Percentiles rank a stretch among this genome's conserved stretches.
Evolutionary conservation across 2,329 filamentous ascomycete species (phyloP).

Genomic region (Knufia fluminis): DNA sequence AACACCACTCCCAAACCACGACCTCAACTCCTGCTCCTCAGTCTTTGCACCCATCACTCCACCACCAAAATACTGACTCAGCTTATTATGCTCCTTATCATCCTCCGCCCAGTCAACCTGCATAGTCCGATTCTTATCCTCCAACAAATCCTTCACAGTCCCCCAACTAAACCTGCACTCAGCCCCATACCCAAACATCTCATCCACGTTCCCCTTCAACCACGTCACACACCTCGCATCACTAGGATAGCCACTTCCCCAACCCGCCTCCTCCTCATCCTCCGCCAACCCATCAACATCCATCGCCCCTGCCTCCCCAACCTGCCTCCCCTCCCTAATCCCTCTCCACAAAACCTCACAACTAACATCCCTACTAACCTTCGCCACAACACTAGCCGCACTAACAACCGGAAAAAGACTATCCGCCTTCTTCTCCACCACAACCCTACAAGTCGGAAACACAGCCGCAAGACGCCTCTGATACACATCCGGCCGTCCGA

Average conservation of each 20-base stretch:
- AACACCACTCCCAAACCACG: constrained; percentile 61
- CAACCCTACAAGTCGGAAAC: constrained; percentile 68
- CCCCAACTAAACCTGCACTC: constrained; percentile 96
- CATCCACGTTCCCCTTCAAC: constrained; percentile 80
- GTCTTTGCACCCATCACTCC: constrained; percentile 29
- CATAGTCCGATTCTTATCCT: constrained; percentile 40
- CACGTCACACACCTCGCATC: constrained; percentile 72
- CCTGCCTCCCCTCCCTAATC: constrained; percentile 23
- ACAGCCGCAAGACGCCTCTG: constrained; percentile 74
- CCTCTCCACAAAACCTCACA: constrained; percentile 65
- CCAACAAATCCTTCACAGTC: constrained; percentile 86
- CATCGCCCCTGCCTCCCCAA: constrained; percentile 3
- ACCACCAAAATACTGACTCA: constrained; percentile 62
- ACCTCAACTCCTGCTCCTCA: constrained; percentile 61
- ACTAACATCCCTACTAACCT: constrained; percentile 86
- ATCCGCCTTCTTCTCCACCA: constrained; percentile 84
- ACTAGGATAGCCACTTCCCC: constrained; percentile 91
- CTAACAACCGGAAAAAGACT: constrained; percentile 86
- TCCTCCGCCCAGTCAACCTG: constrained; percentile 77
- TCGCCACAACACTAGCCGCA: constrained; percentile 87
- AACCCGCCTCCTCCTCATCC: constrained; percentile 38
- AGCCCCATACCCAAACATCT: constrained; percentile 86
- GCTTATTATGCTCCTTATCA: constrained; percentile 55
- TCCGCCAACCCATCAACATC: constrained; percentile 16
- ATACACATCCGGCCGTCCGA: constrained; percentile 73